Percentiles rank a stretch among this genome's conserved stretches.
These are phyloP conservation scores for Dalbergia oliveri DNA, from an alignment of 306 rosid genomes.

Conservation along the genomic window DNA sequence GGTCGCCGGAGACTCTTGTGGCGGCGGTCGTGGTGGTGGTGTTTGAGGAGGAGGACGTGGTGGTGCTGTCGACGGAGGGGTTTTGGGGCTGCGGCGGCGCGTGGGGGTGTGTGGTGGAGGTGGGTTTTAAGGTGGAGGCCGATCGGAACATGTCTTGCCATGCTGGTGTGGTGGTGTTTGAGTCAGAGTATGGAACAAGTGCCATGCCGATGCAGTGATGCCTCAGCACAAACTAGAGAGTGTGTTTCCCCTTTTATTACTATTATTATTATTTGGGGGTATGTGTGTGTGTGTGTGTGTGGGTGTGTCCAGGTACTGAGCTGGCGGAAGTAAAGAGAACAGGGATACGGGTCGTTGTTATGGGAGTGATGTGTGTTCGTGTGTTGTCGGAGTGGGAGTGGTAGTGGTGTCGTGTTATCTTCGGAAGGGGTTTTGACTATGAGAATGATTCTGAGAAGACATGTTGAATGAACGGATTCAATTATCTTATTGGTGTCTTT, in stretches of 20 bases:
- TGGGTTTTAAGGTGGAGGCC: conserved; percentile 67
- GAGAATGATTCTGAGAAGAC: neutral
- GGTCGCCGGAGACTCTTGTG: conserved; percentile 66
- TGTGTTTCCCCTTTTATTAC: neutral
- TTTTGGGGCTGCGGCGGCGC: conserved; percentile 32
- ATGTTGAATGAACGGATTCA: conserved; percentile 29
- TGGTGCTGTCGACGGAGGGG: neutral
- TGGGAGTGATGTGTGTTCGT: neutral
- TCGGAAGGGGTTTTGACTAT: conserved; percentile 24
- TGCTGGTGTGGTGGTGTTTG: conserved; percentile 65
- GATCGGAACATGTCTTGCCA: conserved; percentile 99
- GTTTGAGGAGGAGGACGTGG: conserved; percentile 30
- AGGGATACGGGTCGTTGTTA: neutral
- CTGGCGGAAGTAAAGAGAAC: conserved; percentile 10
- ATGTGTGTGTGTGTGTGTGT: too few species aligned
- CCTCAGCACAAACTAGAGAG: conserved; percentile 11
- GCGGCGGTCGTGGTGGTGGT: neutral
- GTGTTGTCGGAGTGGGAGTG: neutral
- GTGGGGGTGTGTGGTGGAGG: conserved; percentile 43
- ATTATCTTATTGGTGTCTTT: neutral
- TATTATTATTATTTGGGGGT: too few species aligned
- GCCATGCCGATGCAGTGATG: conserved; percentile 59
- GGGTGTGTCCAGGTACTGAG: conserved; percentile 5
- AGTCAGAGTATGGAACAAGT: conserved; percentile 73
- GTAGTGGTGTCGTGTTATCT: neutral